Percentiles rank a stretch among this genome's conserved stretches.
phyloP scores from a whole-genome alignment of 441 rosid species.

The Euphorbia neoarborescens region DNA sequence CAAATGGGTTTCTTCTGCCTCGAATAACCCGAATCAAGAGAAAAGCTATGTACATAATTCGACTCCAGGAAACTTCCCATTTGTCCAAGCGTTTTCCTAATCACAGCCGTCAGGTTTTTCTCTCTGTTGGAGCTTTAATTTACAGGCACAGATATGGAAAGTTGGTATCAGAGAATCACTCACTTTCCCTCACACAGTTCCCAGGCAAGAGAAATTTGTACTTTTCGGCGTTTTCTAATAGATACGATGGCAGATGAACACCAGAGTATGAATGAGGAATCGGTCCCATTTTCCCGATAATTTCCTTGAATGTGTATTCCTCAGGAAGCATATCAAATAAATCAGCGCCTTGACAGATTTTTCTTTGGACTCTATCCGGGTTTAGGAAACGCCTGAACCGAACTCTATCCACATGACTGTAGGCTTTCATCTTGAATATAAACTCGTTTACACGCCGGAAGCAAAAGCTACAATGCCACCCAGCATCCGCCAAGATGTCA shows the following conservation, averaged over 20 bases:
- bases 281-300: slow-evolving; percentile 93
- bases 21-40: slow-evolving; percentile 20
- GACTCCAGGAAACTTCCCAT: slow-evolving; percentile 20
- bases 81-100: neutral
- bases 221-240: slow-evolving; percentile 68
- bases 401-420: slow-evolving; percentile 84
- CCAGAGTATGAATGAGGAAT: slow-evolving; percentile 88
- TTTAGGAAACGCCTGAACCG: slow-evolving; percentile 69
- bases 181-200: slow-evolving; percentile 63
- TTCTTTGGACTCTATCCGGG: slow-evolving; percentile 74
- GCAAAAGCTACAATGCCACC: slow-evolving; percentile 96
- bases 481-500: slow-evolving; percentile 74
- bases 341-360: slow-evolving; percentile 83
- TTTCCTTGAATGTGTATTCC: slow-evolving; percentile 87
- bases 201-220: slow-evolving; percentile 86
- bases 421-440: slow-evolving; percentile 90
- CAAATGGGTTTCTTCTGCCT: slow-evolving; percentile 23
- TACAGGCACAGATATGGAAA: slow-evolving; percentile 16
- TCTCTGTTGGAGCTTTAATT: slow-evolving; percentile 25
- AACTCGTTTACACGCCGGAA: slow-evolving; percentile 80
- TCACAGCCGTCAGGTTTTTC: slow-evolving; percentile 21
- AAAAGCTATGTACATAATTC: slow-evolving; percentile 35
- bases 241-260: slow-evolving; percentile 80
- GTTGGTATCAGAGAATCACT: slow-evolving; percentile 21
- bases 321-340: slow-evolving; percentile 92